Base-by-base conservation (phyloP, 2,329 filamentous ascomycete species). In the Calonectria pseudoreteaudii region DNA sequence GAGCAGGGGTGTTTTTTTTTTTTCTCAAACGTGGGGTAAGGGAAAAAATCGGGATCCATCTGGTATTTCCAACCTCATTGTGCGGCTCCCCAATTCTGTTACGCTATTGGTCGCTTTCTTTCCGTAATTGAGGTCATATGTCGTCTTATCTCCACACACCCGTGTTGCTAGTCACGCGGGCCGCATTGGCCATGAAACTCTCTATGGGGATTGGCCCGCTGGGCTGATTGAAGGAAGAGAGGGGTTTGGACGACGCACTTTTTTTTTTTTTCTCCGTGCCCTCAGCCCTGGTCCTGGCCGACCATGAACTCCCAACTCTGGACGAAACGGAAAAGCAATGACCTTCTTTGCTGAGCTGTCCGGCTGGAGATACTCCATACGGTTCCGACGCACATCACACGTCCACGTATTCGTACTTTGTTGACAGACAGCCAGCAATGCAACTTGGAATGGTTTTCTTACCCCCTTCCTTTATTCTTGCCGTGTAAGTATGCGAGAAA, bases 141-240 rank as follows among this genome's bases (percentile, higher is more conserved):
- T 44, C 50, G 34, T 14, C 34, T 23, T 71, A 71, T 65, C 73
- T 65, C 69, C 74, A 74, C 74, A 53, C 56, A 64, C 30, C 67
- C 60, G 68, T 76, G 53, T 36, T 72, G 23, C 50, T 74, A 74
- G 64, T 68, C 73, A 34, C 41, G 53, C 47, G 68, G 56, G 68
- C 69, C 66, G 69, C 64, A 65, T 76, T 72, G 72, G 78, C 75
- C 69, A 71, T 70, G 72, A 75, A 71, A 69, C 65, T 70, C 16
- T 47, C 47, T 16, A 26, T 67, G 16, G 68, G 65, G 69, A 74
- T 69, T 78, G 69, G 67, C 36, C 30, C 66, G 56, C 67, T 52
- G 66, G 64, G 36, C 31, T 58, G 68, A 71, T 71, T 67, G 44
- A 34, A 38, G 68, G 66, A 44, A 26, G 50, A 30, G 69, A 30